These are phyloP conservation scores for Pseudonitzschia multiseries DNA, from an alignment of 108 stramenopile genomes.

Conservation along the genomic window DNA sequence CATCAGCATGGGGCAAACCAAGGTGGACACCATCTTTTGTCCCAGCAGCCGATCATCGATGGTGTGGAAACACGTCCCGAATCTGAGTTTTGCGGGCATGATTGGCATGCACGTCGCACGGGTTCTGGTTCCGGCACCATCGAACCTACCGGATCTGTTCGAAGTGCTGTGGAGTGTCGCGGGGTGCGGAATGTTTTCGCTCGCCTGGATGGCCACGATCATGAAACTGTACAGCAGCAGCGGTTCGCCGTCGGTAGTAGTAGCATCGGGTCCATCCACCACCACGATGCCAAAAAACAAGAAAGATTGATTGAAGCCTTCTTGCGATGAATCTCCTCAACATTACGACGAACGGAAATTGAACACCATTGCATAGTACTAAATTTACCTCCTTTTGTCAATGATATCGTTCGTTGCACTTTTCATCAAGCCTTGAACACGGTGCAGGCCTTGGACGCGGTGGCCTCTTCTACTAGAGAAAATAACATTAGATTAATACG, in stretches of 20 bases:
- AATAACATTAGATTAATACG: too few relatives aligned
- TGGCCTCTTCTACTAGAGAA: too few relatives aligned
- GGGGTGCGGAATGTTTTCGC: constrained; percentile 66
- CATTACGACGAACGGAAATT: too few relatives aligned
- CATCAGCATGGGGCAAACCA: constrained; percentile 14
- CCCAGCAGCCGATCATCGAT: constrained; percentile 9
- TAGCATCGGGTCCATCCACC: constrained; percentile 3
- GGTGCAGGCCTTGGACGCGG: too few relatives aligned
- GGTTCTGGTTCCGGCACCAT: constrained; percentile 39
- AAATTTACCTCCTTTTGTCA: too few relatives aligned
- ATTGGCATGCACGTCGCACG: constrained; percentile 54
- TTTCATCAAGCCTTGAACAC: too few relatives aligned
- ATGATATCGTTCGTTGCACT: too few relatives aligned
- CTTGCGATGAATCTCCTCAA: too few relatives aligned
- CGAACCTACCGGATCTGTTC: constrained; percentile 68
- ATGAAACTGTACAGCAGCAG: constrained; percentile 19
- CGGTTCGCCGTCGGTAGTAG: too few relatives aligned
- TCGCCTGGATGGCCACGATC: constrained; percentile 37
- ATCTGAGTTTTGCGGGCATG: constrained; percentile 44
- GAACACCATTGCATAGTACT: too few relatives aligned
- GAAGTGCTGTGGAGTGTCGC: constrained; percentile 74
- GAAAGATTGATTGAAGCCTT: not conserved
- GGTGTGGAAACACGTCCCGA: constrained; percentile 30
- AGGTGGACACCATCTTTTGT: constrained; percentile 21
- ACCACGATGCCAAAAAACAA: not conserved